Base-by-base conservation (phyloP, 306 rosid genomes). In the Albizia julibrissin region DNA sequence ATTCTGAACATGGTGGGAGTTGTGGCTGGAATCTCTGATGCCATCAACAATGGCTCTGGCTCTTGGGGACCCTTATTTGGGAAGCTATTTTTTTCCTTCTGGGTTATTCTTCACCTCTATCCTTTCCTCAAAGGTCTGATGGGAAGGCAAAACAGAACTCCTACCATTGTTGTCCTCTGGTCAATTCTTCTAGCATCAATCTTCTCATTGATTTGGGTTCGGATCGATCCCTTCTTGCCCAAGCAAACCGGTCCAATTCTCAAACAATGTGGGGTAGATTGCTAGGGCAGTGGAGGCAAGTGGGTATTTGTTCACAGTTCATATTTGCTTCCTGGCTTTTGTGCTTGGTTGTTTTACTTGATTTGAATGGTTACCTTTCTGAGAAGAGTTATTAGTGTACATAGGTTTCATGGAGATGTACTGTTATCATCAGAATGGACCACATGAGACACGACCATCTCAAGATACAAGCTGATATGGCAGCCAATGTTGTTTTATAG, bases 61-160 rank as follows among this genome's bases (percentile, higher is more conserved):
- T 79, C 90, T 22, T 87, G 90, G 90, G 90, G 90, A 37, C 88
- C 88, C 73, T 77, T 87, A 67, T 87, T 87, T 85, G 90, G 90
- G 85, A 87, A 87, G 80, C 66, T 87, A 2, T 87, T 87, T 70
- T 87, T 87, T 76, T 75, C 90, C 75, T 87, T 85, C 56, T 87
- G 90, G 90, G 90, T 87, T 79, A 85, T 87, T 82, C 83, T 87
- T 69, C 90, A 87, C 68, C 81, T 87, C 4, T 87, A 87, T 73
- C 90, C 90, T 79, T 87, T 87, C 90, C 90, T 87, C 69, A 87
- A 87, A 85, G 90, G 90, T 87, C 87, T 87, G 1, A 84, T 87
- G 90, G 90, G 90, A 67, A 87, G 78, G 79, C 90, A 87, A 61
- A 87, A 87, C 62, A 87, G 90, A 47, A 87, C 88, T 50, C 90